These are phyloP conservation scores for Paulownia fortunei DNA, from an alignment of 257 asterid genomes.

Conservation along the genomic window DNA sequence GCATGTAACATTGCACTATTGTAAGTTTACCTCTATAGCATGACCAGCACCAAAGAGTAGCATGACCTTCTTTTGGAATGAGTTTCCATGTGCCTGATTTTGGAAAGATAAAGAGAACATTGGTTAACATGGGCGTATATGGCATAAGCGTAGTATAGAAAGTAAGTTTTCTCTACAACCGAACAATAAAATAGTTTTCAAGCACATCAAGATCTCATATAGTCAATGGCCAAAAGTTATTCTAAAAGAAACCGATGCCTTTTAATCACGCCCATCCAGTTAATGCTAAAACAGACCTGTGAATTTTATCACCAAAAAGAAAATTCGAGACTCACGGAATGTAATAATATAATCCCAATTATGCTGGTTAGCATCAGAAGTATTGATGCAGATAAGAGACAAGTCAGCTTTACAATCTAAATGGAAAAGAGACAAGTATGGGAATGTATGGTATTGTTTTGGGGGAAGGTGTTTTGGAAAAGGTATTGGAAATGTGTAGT, in stretches of 20 bases:
- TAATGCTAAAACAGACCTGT: neutral
- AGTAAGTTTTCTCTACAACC: neutral
- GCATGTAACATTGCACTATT: neutral
- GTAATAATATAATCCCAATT: slow-evolving; percentile 3
- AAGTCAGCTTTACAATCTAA: neutral
- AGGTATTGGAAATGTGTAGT: too few species aligned
- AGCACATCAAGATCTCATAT: slow-evolving; percentile 20
- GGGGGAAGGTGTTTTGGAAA: too few species aligned
- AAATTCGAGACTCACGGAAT: neutral
- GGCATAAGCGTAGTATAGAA: neutral
- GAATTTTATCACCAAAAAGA: neutral
- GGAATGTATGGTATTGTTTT: too few species aligned
- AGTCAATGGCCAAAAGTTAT: neutral
- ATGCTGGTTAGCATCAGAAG: neutral
- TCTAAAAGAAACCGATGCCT: neutral
- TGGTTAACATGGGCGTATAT: neutral
- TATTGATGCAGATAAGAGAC: neutral
- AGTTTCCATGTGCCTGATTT: slow-evolving; percentile 85
- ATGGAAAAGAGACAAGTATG: too few species aligned
- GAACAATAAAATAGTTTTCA: neutral
- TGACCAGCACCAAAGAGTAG: slow-evolving; percentile 80
- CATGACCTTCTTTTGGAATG: slow-evolving; percentile 94
- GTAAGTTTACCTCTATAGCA: slow-evolving; percentile 66
- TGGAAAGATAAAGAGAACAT: slow-evolving; percentile 17
- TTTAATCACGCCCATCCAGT: neutral